Evolutionary conservation across 2,329 filamentous ascomycete genomes (phyloP).

Genomic region (Atkinsonella hypoxylon): DNA sequence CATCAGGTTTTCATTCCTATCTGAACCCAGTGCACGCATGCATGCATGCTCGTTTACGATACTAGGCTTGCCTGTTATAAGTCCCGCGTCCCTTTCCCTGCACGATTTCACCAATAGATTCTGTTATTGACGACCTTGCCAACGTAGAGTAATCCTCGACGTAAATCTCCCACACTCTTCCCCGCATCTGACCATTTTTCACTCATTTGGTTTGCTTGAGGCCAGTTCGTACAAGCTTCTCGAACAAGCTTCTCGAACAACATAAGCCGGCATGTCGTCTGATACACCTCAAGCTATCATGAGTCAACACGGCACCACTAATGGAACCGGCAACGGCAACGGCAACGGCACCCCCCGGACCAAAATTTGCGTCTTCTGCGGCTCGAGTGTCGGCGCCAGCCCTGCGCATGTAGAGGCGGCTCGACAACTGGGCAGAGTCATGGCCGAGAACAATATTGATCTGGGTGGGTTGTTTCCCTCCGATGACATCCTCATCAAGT

Average conservation of each 20-base stretch:
- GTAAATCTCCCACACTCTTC: no score
- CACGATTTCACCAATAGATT: no score
- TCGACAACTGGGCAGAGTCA: slow-evolving; percentile 56
- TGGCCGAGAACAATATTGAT: slow-evolving; percentile 65
- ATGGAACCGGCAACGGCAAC: slow-evolving; percentile 11
- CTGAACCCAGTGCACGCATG: neutral
- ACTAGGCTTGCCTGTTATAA: no score
- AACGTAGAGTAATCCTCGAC: no score
- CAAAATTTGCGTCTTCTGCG: slow-evolving; percentile 92
- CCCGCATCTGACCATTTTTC: neutral
- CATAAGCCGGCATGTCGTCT: slow-evolving; percentile 8
- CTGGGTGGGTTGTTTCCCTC: slow-evolving; percentile 38
- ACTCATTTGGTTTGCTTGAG: neutral
- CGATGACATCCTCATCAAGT: no score
- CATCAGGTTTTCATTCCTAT: neutral
- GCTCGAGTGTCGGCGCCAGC: slow-evolving; percentile 61
- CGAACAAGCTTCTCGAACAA: no score
- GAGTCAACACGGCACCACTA: slow-evolving; percentile 15
- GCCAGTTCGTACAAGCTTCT: neutral
- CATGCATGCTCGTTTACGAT: neutral
- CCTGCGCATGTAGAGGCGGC: slow-evolving; percentile 70
- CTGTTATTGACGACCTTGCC: no score
- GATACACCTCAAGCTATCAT: slow-evolving; percentile 8
- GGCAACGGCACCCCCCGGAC: slow-evolving; percentile 27
- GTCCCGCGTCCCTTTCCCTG: no score